A percentile compares a stretch with the other conserved stretches of the same genome.
Conservation (phyloP, 1,139 yeast species). For the Pichia norvegensis region DNA sequence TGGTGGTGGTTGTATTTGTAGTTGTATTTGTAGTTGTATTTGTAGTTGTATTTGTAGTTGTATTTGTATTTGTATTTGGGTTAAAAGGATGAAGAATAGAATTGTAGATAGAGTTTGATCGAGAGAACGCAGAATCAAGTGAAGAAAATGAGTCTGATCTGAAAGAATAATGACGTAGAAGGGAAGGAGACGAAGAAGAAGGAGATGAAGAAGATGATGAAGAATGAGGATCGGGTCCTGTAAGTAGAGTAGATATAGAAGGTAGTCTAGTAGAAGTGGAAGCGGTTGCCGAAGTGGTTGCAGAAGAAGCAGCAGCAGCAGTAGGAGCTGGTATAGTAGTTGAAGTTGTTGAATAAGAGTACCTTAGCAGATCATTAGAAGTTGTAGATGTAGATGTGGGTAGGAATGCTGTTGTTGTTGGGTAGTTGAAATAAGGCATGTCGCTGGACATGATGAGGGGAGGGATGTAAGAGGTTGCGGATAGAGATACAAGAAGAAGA, state of each 20-base stretch:
- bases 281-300: neutral
- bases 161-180: conserved; percentile 9
- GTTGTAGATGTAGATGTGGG: neutral
- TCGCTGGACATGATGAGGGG: neutral
- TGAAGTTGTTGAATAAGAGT: conserved; percentile 1
- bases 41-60: no score
- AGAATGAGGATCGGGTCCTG: neutral
- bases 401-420: neutral
- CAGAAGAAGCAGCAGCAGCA: neutral
- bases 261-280: conserved; percentile 2
- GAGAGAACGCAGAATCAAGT: conserved; percentile 16
- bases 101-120: conserved; percentile 16
- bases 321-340: conserved; percentile 7
- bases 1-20: neutral
- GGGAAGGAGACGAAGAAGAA: conserved; percentile 3
- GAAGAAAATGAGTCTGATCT: conserved; percentile 13
- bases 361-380: conserved; percentile 10
- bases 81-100: neutral
- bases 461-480: no score
- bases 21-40: neutral
- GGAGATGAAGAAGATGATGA: neutral
- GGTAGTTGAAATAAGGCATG: neutral
- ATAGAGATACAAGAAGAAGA: no score
- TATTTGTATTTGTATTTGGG: neutral
- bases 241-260: conserved; percentile 8